Base-by-base conservation (phyloP, 1,284 basidiomycete genomes). In the Kwoniella shivajii region DNA sequence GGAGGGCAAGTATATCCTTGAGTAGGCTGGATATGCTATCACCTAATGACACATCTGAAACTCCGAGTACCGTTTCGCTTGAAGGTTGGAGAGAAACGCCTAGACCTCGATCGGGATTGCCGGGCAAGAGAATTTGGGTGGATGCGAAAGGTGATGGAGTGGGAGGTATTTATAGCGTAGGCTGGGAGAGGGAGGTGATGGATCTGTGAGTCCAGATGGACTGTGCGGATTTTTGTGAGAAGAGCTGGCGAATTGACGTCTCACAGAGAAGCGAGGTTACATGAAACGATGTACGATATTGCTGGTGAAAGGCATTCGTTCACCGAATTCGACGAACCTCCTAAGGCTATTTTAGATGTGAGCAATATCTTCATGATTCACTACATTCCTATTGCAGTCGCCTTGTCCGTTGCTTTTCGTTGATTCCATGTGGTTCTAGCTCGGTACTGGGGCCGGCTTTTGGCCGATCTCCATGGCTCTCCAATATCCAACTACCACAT, bases 381-480 rank as follows among this genome's bases (percentile, higher is more conserved):
- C 6, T 50, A 29, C 45, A 29, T 29, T 6, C 43, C 4, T 26
- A 10, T 22, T 11, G 26, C 31, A 37, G 29, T 16, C 30, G n/a
- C n/a, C n/a, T n/a, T n/a, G n/a, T n/a, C n/a, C n/a, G n/a, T n/a
- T n/a, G n/a, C n/a, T n/a, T n/a, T n/a, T 26, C 7, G 46, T 41
- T 4, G 33, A 16, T 1, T 0, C 29, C 30, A 5, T 27, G 29
- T 22, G 10, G 18, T 26, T 4, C 14, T 22, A 75, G 74, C 63
- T 77, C 43, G 76, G 76, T 0, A 77, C 76, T 0, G 76, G 76
- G 6, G 59, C 61, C 6, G 76, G 76, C 2, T 57, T 68, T 44
- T 79, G 76, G 76, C 72, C 75, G 2, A 72, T 78, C 37, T 67
- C 72, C 5, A 71, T 73, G 59, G 75, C 77, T 1, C 58, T 67